Base-by-base conservation (phyloP, 2,329 filamentous ascomycete genomes). In the Stylonectria norvegica region DNA sequence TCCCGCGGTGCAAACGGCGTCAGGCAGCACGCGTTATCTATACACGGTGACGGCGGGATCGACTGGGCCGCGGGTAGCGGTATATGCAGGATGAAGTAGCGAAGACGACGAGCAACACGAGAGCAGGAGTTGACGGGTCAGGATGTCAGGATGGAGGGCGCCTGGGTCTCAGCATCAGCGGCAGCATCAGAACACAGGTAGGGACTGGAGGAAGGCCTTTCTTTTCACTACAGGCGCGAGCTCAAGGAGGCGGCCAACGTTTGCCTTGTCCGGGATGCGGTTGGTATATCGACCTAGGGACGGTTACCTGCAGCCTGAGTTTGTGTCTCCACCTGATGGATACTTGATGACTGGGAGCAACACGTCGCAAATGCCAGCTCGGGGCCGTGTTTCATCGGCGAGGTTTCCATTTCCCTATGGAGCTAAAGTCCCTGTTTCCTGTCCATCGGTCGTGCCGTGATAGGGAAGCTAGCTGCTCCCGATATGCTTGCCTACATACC, bases 221-320 rank as follows among this genome's bases (percentile, higher is more conserved):
- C 41, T 41, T 27, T 38, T 30, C 34, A 34, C 30, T 25, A 12
- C 16, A 17, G 25, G 31, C 27, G 25, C 11, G 12, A 30, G 14
- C 14, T 36, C 39, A n/a, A 19, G 38, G 37, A 20, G 22, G 9
- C 14, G 6, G n/a, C 19, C 28, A 34, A 8, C 20, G 40, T 45
- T 46, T 46, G 40, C 25, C 34, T 39, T 23, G 30, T 20, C 30
- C 34, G 30, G 37, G 34, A 36, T 28, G 27, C 42, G 36, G 38
- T 29, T 22, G 28, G 20, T 3, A 45, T 49, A 31, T 34, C 23
- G 12, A 42, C 38, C 6, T n/a, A n/a, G n/a, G n/a, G 36, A 23
- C 49, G 49, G 49, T 37, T 52, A 48, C 46, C 25, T 48, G 49
- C 49, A 52, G 49, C 20, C 10, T 19, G 23, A 22, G 49, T 52